Conservation (phyloP, 1,284 basidiomycete genomes). For the Fomitiporia mediterranea region DNA sequence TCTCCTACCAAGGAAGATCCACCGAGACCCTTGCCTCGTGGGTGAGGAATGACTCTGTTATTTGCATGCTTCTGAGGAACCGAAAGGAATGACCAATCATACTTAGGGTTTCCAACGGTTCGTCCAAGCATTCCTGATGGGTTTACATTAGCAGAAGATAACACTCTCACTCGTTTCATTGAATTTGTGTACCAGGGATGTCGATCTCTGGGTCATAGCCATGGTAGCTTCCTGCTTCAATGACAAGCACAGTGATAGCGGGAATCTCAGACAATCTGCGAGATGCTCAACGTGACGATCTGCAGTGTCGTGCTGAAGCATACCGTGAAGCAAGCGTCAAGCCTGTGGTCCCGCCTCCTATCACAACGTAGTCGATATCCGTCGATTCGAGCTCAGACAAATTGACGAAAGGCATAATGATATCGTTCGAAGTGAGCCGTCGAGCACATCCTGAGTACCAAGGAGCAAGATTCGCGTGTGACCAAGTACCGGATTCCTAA, state of each 20-base stretch:
- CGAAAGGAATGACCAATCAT: background rate
- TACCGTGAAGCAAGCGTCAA: conserved; percentile 31
- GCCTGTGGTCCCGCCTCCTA: conserved; percentile 43
- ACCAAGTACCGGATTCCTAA: no score
- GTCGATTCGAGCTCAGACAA: background rate
- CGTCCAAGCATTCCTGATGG: background rate
- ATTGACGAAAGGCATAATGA: background rate
- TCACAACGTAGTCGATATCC: conserved; percentile 41
- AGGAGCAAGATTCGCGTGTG: no score
- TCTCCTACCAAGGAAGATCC: conserved; percentile 8
- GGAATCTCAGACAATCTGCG: conserved; percentile 8
- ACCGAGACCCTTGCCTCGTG: conserved; percentile 8
- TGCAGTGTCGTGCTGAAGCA: conserved; percentile 23
- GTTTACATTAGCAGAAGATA: background rate
- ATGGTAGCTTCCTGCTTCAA: conserved; percentile 10
- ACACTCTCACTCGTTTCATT: background rate
- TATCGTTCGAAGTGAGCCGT: no score
- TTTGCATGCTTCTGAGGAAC: conserved; percentile 13
- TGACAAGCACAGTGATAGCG: conserved; percentile 1
- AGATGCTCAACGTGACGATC: background rate
- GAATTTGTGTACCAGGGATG: conserved; percentile 1
- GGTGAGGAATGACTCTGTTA: conserved; percentile 2
- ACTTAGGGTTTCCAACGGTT: conserved; percentile 7
- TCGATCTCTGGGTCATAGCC: conserved; percentile 5
- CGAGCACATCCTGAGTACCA: no score